Percentiles rank a stretch among this genome's conserved stretches.
These are phyloP conservation scores for Epichloe sp. DNA, from an alignment of 2,329 filamentous ascomycete genomes.

Conservation along the genomic window DNA sequence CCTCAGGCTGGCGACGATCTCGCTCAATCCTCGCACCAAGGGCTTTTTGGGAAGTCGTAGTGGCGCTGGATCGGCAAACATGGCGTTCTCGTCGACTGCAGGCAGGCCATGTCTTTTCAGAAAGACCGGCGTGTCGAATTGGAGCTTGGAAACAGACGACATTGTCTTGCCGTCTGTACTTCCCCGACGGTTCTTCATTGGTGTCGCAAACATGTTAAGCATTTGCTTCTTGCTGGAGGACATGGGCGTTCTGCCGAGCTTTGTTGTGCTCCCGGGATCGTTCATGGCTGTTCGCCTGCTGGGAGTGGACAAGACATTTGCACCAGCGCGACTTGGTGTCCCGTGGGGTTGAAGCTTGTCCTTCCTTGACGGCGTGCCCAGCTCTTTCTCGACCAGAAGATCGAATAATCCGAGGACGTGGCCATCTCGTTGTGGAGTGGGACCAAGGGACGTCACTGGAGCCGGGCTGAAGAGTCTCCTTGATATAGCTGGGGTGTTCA, in stretches of 20 bases:
- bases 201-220: slow-evolving; percentile 53
- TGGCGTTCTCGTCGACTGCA: slow-evolving; percentile 41
- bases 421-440: slow-evolving; percentile 70
- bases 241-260: slow-evolving; percentile 35
- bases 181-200: slow-evolving; percentile 36
- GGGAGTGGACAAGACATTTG: slow-evolving; percentile 28
- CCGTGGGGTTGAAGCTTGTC: slow-evolving; percentile 12
- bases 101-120: slow-evolving; percentile 37
- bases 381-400: slow-evolving; percentile 39
- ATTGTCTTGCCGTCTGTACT: slow-evolving; percentile 31
- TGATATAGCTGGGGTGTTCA: slow-evolving; percentile 41
- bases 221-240: slow-evolving; percentile 47
- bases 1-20: slow-evolving; percentile 57
- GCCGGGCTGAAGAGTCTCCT: slow-evolving; percentile 48
- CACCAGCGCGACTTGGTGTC: slow-evolving; percentile 5
- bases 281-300: slow-evolving; percentile 26
- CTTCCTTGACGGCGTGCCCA: slow-evolving; percentile 36
- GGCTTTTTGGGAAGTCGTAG: slow-evolving; percentile 44
- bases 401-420: slow-evolving; percentile 69
- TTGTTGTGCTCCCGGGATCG: slow-evolving; percentile 17
- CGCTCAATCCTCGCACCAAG: slow-evolving; percentile 57
- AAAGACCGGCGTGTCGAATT: slow-evolving; percentile 60
- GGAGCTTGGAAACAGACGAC: slow-evolving; percentile 38
- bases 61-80: slow-evolving; percentile 34
- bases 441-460: slow-evolving; percentile 52